Evolutionary conservation across 306 rosid genomes (phyloP), one percentile per base, ranked within the genome.

Genomic region (Lathyrus aphaca): DNA sequence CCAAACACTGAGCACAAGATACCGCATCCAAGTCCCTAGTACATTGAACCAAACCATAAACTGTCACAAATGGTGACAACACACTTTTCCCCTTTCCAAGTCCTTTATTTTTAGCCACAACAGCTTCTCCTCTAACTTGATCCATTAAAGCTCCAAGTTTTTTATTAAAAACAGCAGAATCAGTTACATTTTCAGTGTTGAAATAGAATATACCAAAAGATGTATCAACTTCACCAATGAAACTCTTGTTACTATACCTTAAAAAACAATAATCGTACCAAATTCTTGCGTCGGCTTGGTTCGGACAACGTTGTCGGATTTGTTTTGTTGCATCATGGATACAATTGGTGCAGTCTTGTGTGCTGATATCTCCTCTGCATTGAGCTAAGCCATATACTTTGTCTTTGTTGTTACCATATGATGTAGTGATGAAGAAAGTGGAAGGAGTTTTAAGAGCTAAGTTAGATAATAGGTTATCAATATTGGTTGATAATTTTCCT

Each of bases 201-300:
- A 13, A 57, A 71, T 79, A 86, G 48, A 81, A 62, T 70, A 89
- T 77, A 2, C 90, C 90, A 68, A 72, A 72, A 62, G 83, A 82
- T 25, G 92, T 83, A 42, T 89, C 88, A 15, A 81, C 82, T 58
- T 81, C 62, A 60, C 90, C 90, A 19, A 30, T 8, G 74, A 85
- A 86, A 37, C 61, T 81, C 79, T 73, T 69, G 63, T 60, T 64
- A 56, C 25, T 61, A 38, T 79, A 81, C 79, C 87, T 82, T 25
- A 89, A 44, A 45, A 86, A 84, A 82, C 92, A 89, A 45, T 17
- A 83, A 69, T 89, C 96, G 18, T 89, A 86, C 90, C 90, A 84
- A 17, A 89, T 85, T 15, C 88, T 81, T 35, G 87, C 84, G 16
- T 83, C 92, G 0, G 82, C 84, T 72, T 83, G 74, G 55, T 77